phyloP scores from a whole-genome alignment of 2,329 filamentous ascomycete genomes.

The Drechslera avenae region DNA sequence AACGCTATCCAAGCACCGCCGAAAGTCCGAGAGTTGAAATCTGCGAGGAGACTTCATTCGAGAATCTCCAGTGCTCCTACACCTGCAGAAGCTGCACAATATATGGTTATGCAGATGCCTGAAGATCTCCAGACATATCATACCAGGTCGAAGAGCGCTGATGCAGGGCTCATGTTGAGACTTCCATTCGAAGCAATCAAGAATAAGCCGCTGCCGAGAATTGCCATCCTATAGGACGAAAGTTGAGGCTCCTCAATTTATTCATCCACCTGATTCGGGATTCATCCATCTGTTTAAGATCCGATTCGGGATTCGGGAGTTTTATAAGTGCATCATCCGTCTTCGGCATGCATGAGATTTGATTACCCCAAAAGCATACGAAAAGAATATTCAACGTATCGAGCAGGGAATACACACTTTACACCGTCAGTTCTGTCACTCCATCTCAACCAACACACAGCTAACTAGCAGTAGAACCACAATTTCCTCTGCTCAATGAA shows the following conservation, averaged over 20 bases:
- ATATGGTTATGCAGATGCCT: slow-evolving; percentile 12
- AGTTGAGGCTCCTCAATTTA: not conserved
- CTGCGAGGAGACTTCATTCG: slow-evolving; percentile 19
- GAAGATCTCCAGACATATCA: slow-evolving; percentile 8
- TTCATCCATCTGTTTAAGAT: too few relatives aligned
- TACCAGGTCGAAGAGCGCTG: slow-evolving; percentile 1
- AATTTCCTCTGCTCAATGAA: not conserved
- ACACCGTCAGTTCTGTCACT: not conserved
- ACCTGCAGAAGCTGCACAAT: slow-evolving; percentile 10
- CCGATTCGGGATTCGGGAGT: too few relatives aligned
- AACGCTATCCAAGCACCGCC: slow-evolving; percentile 8
- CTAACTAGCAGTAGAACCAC: not conserved
- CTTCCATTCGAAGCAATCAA: slow-evolving; percentile 30
- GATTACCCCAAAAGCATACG: too few relatives aligned
- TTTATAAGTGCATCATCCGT: too few relatives aligned
- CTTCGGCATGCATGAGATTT: too few relatives aligned
- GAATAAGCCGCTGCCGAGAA: slow-evolving; percentile 37
- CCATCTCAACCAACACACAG: not conserved
- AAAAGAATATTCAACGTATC: too few relatives aligned
- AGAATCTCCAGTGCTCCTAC: slow-evolving; percentile 8
- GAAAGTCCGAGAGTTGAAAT: slow-evolving; percentile 19
- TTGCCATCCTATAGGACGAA: slow-evolving; percentile 23
- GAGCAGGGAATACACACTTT: too few relatives aligned
- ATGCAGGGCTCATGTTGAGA: slow-evolving; percentile 6
- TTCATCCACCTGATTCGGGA: too few relatives aligned